Conservation (phyloP, 2,329 filamentous ascomycete genomes). For the Albifimbria verrucaria region DNA sequence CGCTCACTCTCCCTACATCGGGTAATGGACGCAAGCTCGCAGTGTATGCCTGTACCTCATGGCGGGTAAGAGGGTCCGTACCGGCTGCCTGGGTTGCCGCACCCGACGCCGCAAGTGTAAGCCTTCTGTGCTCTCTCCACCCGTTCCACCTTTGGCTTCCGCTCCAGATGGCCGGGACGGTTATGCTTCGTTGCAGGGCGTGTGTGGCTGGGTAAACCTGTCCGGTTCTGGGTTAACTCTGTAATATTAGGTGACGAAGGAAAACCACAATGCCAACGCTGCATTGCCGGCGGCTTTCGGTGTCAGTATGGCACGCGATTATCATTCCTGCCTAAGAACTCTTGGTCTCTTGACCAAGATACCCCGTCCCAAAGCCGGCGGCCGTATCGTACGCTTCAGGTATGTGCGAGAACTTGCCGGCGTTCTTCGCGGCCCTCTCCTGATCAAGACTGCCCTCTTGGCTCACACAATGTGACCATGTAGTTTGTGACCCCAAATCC, state of each 20-base stretch:
- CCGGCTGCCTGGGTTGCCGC: neutral
- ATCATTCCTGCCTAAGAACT: neutral
- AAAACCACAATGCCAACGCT: neutral
- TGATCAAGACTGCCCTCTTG: neutral
- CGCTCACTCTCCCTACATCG: too few species aligned
- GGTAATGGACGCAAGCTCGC: too few species aligned
- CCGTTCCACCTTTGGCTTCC: neutral
- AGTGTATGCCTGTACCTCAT: too few species aligned
- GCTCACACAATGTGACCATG: neutral
- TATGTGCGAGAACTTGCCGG: neutral
- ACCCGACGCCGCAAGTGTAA: neutral
- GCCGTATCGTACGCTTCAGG: neutral
- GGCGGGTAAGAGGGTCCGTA: neutral
- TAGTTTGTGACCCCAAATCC: neutral
- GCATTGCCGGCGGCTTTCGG: neutral
- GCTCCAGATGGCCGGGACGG: neutral
- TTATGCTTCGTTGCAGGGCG: neutral
- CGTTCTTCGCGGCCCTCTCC: neutral
- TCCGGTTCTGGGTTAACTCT: neutral
- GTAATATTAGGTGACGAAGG: neutral
- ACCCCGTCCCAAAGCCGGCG: neutral
- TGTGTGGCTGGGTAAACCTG: neutral
- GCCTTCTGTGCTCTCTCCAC: neutral
- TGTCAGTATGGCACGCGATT: neutral
- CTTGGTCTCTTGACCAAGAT: neutral